A percentile compares a stretch with the other conserved stretches of the same genome.
phyloP scores from a whole-genome alignment of 2,329 filamentous ascomycete genomes.

The Xylariaceae sp. region DNA sequence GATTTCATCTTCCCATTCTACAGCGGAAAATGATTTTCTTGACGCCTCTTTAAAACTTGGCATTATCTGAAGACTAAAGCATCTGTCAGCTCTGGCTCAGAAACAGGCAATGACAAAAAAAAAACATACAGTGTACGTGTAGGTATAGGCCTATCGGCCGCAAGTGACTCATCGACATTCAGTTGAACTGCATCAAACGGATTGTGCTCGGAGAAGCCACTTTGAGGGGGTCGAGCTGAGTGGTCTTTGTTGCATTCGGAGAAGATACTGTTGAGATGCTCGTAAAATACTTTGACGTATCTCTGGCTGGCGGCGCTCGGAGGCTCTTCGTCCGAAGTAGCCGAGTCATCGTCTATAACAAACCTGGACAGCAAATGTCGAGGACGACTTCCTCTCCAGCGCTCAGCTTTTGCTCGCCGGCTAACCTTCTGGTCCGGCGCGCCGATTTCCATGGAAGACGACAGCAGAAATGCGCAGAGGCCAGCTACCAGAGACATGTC shows the following conservation, averaged over 20 bases:
- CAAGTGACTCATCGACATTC: constrained; percentile 19
- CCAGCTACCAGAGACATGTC: constrained; percentile 41
- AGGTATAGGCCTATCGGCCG: constrained; percentile 13
- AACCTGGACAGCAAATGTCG: constrained; percentile 20
- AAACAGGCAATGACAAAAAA: background rate
- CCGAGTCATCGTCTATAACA: constrained; percentile 25
- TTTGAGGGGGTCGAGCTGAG: background rate
- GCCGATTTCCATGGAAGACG: constrained; percentile 12
- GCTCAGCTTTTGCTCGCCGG: constrained; percentile 1
- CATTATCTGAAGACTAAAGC: constrained; percentile 23
- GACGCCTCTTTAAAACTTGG: constrained; percentile 13
- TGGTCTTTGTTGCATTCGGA: background rate
- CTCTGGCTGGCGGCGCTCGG: constrained; percentile 6
- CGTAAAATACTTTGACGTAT: constrained; percentile 21
- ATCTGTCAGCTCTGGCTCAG: constrained; percentile 12
- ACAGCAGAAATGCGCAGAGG: constrained; percentile 23
- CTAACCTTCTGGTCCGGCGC: constrained; percentile 16
- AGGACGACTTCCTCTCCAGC: constrained; percentile 17
- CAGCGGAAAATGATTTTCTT: constrained; percentile 14
- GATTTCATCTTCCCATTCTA: constrained; percentile 27
- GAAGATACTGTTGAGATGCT: constrained; percentile 14
- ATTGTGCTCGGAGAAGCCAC: constrained; percentile 12
- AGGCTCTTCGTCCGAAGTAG: constrained; percentile 1
- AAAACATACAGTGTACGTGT: constrained; percentile 25
- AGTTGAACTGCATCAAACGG: constrained; percentile 20